These are phyloP conservation scores for Rhynchospora pubera DNA, from an alignment of 176 grass and related monocot species.

Conservation along the genomic window DNA sequence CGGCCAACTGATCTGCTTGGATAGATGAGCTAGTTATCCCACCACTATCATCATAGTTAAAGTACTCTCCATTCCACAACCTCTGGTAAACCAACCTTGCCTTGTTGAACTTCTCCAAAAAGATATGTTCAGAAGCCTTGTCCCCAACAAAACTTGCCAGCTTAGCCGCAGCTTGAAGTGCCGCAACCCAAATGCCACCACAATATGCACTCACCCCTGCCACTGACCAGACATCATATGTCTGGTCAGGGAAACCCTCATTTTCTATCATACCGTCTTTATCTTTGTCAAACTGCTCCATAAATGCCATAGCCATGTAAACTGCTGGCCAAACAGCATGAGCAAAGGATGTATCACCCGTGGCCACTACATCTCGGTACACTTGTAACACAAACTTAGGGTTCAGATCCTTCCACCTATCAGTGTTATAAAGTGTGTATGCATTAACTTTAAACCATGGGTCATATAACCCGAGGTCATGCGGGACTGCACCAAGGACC, in stretches of 20 bases:
- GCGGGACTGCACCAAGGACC: conserved; percentile 90
- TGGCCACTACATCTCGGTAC: conserved; percentile 74
- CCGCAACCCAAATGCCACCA: conserved; percentile 88
- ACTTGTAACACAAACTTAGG: conserved; percentile 95
- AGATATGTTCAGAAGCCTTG: conserved; percentile 72
- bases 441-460: conserved; percentile 97
- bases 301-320: conserved; percentile 97
- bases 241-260: conserved; percentile 89
- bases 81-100: conserved; percentile 76
- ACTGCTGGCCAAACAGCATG: conserved; percentile 93
- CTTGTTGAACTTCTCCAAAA: conserved; percentile 79
- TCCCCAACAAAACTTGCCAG: conserved; percentile 81
- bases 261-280: conserved; percentile 99
- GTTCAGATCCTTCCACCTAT: conserved; percentile 92
- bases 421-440: conserved; percentile 88
- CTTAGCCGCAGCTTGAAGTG: conserved; percentile 78
- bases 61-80: conserved; percentile 97
- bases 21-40: conserved; percentile 73
- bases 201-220: conserved; percentile 86
- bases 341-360: conserved; percentile 79
- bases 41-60: conserved; percentile 78
- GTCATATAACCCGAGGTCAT: conserved; percentile 92
- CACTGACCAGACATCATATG: conserved; percentile 94
- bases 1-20: conserved; percentile 94
- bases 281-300: conserved; percentile 99